Evolutionary conservation across 2,329 filamentous ascomycete genomes (phyloP).

Genomic region (Lasiodiplodia sp.): DNA sequence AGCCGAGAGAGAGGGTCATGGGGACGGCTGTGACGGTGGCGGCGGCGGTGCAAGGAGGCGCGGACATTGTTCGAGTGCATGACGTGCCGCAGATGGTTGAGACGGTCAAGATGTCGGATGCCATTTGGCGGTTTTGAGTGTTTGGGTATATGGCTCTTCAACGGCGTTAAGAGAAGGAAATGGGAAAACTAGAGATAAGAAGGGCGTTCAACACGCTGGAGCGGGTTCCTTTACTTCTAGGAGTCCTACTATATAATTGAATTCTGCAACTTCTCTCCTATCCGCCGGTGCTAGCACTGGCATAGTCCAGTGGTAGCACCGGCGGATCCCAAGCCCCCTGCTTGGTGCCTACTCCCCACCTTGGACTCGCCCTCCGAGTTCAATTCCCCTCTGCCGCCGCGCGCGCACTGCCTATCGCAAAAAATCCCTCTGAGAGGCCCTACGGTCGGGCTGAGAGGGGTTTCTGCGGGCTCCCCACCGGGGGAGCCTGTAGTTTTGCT

Average conservation of each 20-base stretch:
- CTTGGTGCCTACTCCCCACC: no score
- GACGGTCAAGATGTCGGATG: constrained; percentile 87
- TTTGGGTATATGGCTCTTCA: not conserved
- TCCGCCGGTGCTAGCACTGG: no score
- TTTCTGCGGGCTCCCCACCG: no score
- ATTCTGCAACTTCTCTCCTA: no score
- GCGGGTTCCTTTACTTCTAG: not conserved
- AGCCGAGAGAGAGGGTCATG: constrained; percentile 75
- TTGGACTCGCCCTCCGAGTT: not conserved
- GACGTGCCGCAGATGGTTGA: constrained; percentile 86
- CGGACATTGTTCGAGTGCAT: constrained; percentile 91
- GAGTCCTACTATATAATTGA: no score
- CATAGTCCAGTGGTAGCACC: no score
- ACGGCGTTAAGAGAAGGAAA: constrained; percentile 5
- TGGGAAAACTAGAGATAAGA: not conserved
- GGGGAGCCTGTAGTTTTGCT: no score
- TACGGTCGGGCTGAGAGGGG: no score
- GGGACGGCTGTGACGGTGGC: constrained; percentile 90
- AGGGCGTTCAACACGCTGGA: constrained; percentile 17
- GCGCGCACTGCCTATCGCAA: no score
- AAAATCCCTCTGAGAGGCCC: no score
- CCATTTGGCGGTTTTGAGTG: constrained; percentile 43
- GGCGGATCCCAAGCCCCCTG: no score
- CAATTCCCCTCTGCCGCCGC: no score
- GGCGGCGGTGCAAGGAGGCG: constrained; percentile 84